Evolutionary conservation across 306 rosid species (phyloP).

Genomic region (Cucurbita maxima): DNA sequence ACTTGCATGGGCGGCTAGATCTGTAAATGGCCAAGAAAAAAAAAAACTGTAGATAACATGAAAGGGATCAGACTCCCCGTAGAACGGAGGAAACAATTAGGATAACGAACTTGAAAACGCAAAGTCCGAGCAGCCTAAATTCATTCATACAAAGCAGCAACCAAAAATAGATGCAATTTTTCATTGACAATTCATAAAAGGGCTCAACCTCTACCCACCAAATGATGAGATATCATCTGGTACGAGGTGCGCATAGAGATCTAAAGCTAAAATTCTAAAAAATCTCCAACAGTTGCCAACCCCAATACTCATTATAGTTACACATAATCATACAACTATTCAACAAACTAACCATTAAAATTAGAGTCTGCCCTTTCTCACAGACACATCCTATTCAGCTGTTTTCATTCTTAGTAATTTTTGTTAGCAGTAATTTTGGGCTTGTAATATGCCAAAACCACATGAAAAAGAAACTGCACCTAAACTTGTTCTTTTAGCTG

Average conservation of each 20-base stretch:
- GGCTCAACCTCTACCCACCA: neutral
- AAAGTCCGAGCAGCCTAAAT: no score
- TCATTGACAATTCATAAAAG: neutral
- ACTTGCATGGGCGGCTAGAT: no score
- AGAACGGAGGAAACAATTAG: no score
- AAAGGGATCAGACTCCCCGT: no score
- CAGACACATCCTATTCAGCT: constrained; percentile 18
- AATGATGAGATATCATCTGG: neutral
- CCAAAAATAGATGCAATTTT: neutral
- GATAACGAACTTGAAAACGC: no score
- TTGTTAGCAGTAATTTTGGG: constrained; percentile 80
- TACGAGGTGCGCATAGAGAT: neutral
- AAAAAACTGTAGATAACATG: no score
- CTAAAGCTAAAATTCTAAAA: neutral
- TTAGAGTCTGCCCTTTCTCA: constrained; percentile 24
- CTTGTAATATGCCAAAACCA: constrained; percentile 95
- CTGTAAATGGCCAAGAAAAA: no score
- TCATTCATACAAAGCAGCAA: neutral
- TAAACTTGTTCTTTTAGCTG: constrained; percentile 32
- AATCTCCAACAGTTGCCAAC: neutral
- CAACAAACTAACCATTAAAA: constrained; percentile 10
- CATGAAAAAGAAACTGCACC: constrained; percentile 20
- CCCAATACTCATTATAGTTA: neutral
- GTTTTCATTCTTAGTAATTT: constrained; percentile 30
- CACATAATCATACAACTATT: constrained; percentile 7